These are phyloP conservation scores for Xylariaceae sp. DNA, from an alignment of 2,329 filamentous ascomycete genomes.

Conservation along the genomic window DNA sequence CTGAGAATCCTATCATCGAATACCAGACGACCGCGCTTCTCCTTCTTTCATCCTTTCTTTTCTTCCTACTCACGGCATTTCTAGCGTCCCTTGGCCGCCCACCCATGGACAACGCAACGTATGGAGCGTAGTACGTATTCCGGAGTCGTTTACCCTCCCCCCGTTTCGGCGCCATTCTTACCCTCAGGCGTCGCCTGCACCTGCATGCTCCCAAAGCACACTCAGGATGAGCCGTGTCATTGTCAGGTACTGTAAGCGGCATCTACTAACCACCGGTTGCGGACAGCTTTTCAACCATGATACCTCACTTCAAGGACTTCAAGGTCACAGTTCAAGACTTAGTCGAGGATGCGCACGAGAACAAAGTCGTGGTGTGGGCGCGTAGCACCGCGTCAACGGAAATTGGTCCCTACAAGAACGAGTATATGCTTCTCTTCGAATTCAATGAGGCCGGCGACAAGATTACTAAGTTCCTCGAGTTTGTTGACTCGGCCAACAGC, in stretches of 20 bases:
- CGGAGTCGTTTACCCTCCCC: no score
- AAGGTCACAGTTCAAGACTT: conserved; percentile 17
- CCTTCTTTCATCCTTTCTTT: neutral
- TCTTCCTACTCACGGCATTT: neutral
- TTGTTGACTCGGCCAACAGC: conserved; percentile 23
- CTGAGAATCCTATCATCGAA: no score
- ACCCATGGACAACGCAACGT: conserved; percentile 19
- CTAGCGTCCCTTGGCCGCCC: conserved; percentile 20
- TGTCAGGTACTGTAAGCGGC: no score
- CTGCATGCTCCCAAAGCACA: no score
- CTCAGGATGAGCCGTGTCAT: no score
- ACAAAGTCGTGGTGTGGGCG: conserved; percentile 31
- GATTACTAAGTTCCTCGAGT: conserved; percentile 21
- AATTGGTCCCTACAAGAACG: conserved; percentile 30
- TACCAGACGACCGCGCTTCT: neutral
- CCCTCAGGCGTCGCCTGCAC: no score
- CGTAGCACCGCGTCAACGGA: conserved; percentile 25
- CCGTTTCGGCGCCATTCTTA: no score
- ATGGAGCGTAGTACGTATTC: conserved; percentile 10
- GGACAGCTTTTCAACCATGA: conserved; percentile 2
- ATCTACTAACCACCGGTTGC: no score
- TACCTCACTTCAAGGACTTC: conserved; percentile 17
- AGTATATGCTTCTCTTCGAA: conserved; percentile 32
- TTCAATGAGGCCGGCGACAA: conserved; percentile 31
- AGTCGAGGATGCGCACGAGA: conserved; percentile 27